Percentiles rank a stretch among this genome's conserved stretches.
phyloP scores from a whole-genome alignment of 2,329 filamentous ascomycete genomes.

The Periconia sp. region DNA sequence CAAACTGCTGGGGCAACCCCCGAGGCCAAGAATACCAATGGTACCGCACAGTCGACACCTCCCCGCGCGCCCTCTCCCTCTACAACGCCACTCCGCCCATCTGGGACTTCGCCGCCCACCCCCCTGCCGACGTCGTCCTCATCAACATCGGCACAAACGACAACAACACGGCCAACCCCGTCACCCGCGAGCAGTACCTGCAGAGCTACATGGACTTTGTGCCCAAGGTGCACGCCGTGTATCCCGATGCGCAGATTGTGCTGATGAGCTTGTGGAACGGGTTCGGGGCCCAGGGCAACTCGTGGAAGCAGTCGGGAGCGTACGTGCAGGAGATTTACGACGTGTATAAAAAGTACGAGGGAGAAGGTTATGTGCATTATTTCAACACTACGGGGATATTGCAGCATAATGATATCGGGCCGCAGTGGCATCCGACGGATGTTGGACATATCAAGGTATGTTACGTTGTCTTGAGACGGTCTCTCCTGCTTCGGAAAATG shows the following conservation, averaged over 20 bases:
- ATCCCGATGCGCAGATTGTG: constrained; percentile 51
- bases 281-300: constrained; percentile 60
- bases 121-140: constrained; percentile 50
- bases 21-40: constrained; percentile 59
- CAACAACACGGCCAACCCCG: constrained; percentile 50
- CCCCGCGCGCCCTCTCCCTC: constrained; percentile 52
- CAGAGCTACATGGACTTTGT: constrained; percentile 51
- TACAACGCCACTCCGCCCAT: constrained; percentile 46
- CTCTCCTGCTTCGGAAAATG: too few species aligned
- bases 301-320: constrained; percentile 54
- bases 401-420: constrained; percentile 66
- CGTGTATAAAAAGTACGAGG: constrained; percentile 60
- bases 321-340: constrained; percentile 59
- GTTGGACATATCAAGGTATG: constrained; percentile 62
- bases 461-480: too few species aligned
- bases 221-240: constrained; percentile 47
- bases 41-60: constrained; percentile 63
- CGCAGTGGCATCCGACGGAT: constrained; percentile 66
- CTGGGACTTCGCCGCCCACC: constrained; percentile 43
- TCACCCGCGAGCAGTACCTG: constrained; percentile 47
- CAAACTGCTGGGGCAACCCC: constrained; percentile 60
- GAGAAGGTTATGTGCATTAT: constrained; percentile 62
- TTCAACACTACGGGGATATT: constrained; percentile 67
- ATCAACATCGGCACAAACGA: constrained; percentile 58
- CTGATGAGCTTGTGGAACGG: constrained; percentile 60